Evolutionary conservation across 106 monocot species (phyloP).

Genomic region (Xerophyta viscosa): DNA sequence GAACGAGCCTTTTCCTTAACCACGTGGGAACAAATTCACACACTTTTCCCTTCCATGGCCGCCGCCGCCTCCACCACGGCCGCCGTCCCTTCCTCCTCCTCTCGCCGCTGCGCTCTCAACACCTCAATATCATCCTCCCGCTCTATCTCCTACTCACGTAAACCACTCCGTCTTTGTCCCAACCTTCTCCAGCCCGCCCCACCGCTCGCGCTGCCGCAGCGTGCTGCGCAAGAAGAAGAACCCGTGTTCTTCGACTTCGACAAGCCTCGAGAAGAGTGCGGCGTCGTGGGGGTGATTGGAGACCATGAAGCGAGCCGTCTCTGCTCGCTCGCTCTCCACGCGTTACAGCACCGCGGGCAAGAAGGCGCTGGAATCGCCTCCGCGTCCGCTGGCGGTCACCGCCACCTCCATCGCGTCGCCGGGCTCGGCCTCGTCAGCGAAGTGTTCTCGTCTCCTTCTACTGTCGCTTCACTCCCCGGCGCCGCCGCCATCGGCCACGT

Average conservation of each 20-base stretch:
- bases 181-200: too few species aligned
- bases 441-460: slow-evolving; percentile 30
- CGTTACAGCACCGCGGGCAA: slow-evolving; percentile 88
- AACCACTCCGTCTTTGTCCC: neutral
- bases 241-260: too few species aligned
- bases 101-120: too few species aligned
- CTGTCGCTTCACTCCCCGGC: slow-evolving; percentile 49
- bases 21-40: too few species aligned
- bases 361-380: slow-evolving; percentile 92
- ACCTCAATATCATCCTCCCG: too few species aligned
- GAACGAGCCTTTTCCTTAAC: too few species aligned
- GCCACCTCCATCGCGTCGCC: slow-evolving; percentile 24
- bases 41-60: neutral
- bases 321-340: slow-evolving; percentile 74
- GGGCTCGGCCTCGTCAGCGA: slow-evolving; percentile 89
- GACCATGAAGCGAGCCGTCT: slow-evolving; percentile 69
- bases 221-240: too few species aligned
- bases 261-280: slow-evolving; percentile 91
- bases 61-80: slow-evolving; percentile 14
- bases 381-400: slow-evolving; percentile 5
- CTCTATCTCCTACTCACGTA: too few species aligned
- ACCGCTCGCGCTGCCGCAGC: too few species aligned
- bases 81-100: neutral
- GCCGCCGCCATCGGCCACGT: slow-evolving; percentile 83
- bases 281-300: slow-evolving; percentile 78